These are phyloP conservation scores for Curvularia sp. DNA, from an alignment of 2,329 filamentous ascomycete genomes.

Conservation along the genomic window DNA sequence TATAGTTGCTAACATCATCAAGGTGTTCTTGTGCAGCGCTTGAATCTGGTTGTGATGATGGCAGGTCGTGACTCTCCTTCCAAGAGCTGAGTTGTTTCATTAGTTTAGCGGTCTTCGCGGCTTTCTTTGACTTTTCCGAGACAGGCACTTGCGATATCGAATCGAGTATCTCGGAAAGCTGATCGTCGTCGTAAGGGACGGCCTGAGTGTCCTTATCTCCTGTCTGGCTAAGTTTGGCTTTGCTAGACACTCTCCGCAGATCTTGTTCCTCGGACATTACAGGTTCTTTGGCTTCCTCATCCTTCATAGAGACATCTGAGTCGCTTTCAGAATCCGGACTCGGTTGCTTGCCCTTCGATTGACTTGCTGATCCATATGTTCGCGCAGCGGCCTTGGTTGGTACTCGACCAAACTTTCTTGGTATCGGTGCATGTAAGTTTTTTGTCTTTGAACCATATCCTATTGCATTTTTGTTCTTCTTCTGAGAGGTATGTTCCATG, in stretches of 20 bases:
- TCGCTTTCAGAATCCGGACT: constrained; percentile 5
- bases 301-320: constrained; percentile 13
- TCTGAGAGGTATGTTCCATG: constrained; percentile 24
- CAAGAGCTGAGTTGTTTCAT: constrained; percentile 28
- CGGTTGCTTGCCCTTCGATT: not conserved
- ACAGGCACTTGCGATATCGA: constrained; percentile 1
- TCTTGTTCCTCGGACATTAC: constrained; percentile 10
- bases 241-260: constrained; percentile 13
- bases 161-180: constrained; percentile 6
- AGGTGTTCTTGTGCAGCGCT: constrained; percentile 27
- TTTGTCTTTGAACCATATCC: constrained; percentile 13
- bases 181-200: constrained; percentile 6
- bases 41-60: constrained; percentile 27
- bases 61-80: constrained; percentile 19
- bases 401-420: constrained; percentile 15
- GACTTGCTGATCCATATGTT: constrained; percentile 2
- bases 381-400: constrained; percentile 2
- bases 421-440: constrained; percentile 23
- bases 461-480: constrained; percentile 2
- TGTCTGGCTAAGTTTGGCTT: constrained; percentile 1
- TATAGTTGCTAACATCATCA: constrained; percentile 28
- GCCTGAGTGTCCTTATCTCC: not conserved
- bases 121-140: constrained; percentile 3
- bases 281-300: constrained; percentile 4
- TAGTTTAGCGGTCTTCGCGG: constrained; percentile 19